Evolutionary conservation across 2,329 filamentous ascomycete species (phyloP).

Genomic region (Teratosphaeria gauchensis): DNA sequence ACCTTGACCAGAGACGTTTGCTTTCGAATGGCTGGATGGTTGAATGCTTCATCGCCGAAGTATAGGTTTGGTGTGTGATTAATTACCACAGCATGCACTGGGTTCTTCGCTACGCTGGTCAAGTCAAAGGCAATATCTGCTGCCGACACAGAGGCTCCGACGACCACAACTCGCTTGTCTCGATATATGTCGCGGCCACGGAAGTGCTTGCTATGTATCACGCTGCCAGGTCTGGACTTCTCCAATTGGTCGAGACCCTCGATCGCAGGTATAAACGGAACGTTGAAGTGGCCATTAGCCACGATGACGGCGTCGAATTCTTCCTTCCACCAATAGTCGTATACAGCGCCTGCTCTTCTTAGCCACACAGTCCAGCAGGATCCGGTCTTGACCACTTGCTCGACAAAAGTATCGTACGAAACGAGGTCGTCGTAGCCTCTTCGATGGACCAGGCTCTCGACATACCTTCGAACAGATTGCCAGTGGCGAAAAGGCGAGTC

Average conservation of each 20-base stretch:
- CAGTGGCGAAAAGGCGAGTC: neutral
- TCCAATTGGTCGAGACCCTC: constrained; percentile 42
- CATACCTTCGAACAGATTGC: neutral
- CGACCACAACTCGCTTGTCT: neutral
- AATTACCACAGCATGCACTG: neutral
- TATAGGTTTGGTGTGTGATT: neutral
- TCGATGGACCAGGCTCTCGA: neutral
- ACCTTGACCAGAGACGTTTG: constrained; percentile 40
- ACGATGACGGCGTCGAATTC: constrained; percentile 53
- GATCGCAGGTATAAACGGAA: constrained; percentile 47
- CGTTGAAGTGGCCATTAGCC: constrained; percentile 51
- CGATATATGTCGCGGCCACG: constrained; percentile 14
- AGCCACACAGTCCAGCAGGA: neutral
- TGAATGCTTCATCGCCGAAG: constrained; percentile 43
- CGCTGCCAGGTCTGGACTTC: constrained; percentile 37
- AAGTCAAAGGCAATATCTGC: neutral
- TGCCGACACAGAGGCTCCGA: neutral
- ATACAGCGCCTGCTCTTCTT: neutral
- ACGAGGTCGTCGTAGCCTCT: neutral
- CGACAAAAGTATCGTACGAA: neutral
- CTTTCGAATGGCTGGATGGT: constrained; percentile 44
- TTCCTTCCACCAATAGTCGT: constrained; percentile 55
- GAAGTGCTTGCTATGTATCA: constrained; percentile 48
- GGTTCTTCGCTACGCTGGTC: neutral
- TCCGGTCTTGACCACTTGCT: neutral